Conservation (phyloP, 768 basidiomycete genomes). For the Lentinus tigrinus region DNA sequence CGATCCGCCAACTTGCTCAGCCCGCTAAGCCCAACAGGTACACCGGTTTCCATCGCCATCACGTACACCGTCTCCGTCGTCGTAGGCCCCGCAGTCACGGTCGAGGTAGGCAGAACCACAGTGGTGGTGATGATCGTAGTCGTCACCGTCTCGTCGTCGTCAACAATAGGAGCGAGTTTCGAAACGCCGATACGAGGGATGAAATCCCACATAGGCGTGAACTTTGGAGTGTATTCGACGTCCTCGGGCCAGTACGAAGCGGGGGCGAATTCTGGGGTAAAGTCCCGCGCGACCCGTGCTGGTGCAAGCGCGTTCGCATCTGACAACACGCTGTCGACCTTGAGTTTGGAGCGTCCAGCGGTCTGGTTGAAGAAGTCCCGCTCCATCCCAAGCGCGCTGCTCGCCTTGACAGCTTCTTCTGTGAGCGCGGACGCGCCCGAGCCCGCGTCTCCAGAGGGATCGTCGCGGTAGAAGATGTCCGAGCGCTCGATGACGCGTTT, state of each 20-base stretch:
- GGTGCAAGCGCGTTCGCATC: background rate
- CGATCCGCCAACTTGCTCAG: background rate
- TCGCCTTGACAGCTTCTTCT: background rate
- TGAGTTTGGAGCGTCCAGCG: background rate
- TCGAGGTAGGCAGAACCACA: background rate
- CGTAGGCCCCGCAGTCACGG: constrained; percentile 3
- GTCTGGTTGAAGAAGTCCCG: background rate
- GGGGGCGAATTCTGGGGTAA: constrained; percentile 1
- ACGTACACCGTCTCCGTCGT: constrained; percentile 8
- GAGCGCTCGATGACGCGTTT: constrained; percentile 45
- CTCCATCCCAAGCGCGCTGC: background rate
- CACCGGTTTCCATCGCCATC: constrained; percentile 10
- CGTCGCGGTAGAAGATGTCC: constrained; percentile 64
- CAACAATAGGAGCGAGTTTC: background rate
- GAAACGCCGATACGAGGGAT: background rate
- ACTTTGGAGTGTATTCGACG: constrained; percentile 2
- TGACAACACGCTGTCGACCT: constrained; percentile 2
- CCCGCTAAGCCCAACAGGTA: background rate
- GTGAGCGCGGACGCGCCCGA: background rate
- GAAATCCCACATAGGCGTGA: background rate
- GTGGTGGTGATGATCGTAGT: background rate
- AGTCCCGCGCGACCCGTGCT: background rate
- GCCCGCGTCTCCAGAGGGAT: constrained; percentile 14
- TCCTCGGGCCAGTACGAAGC: background rate
- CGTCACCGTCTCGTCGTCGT: background rate